Base-by-base conservation (phyloP, 1,284 basidiomycete genomes). In the Cutaneotrichosporon sp. region DNA sequence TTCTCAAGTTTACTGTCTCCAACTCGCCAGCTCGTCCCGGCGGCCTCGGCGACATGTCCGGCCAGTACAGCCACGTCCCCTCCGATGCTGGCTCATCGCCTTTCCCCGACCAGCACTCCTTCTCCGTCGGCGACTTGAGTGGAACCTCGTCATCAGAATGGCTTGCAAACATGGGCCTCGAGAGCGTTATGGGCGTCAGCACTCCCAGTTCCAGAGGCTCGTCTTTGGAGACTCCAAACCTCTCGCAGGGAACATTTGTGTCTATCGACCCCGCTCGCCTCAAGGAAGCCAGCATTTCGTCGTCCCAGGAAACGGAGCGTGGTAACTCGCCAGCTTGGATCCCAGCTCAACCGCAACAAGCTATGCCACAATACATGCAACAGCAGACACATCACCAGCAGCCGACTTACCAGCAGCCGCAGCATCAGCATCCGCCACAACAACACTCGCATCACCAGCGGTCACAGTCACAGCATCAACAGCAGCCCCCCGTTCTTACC, bases 211-310 rank as follows among this genome's bases (percentile, higher is more conserved):
- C 57, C 6, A 46, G 53, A 14, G 57, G 53, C 20, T 55, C 53
- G 3, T 59, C 57, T 6, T 47, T 59, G 29, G 57, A 59, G 44
- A 59, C 57, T 14, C 57, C 57, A 7, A 47, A 39, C 32, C 29
- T 57, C 5, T 44, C 48, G 5, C 53, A 55, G 34, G 19, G 20
- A 6, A 27, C 47, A 16, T 53, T 52, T 24, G 44, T 46, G 31
- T 54, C 50, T 19, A 52, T 59, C 17, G 51, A 59, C 48, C 57
- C 57, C 0, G 38, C 53, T 4, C 50, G 53, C 3, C 51, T 59
- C 33, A 52, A 59, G 53, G 47, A 55, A 14, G 42, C 35, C 1
- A 48, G 20, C 33, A 10, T 27, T 8, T 7, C 9, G 5, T 27
- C 42, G 27, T 29, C 25, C 17, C 16, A 45, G 19, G 29, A 31